phyloP scores from a whole-genome alignment of 495 filamentous ascomycete genomes.

The Neurospora africana region DNA sequence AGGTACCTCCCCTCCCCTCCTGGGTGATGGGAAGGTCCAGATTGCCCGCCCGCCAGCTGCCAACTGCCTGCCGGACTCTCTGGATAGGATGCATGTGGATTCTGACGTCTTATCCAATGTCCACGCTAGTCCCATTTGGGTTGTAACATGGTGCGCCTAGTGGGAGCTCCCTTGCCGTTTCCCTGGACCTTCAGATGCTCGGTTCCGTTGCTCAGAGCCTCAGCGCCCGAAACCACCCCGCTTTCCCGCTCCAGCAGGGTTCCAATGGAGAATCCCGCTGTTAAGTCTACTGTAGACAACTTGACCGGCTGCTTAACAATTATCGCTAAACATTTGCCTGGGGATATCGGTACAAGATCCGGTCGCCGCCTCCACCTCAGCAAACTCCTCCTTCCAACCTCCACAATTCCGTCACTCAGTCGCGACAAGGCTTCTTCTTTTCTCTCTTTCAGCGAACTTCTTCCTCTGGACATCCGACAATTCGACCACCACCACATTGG shows the following conservation, averaged over 20 bases:
- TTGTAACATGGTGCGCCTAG: neutral
- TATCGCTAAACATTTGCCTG: neutral
- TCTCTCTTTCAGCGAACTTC: neutral
- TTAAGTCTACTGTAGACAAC: neutral
- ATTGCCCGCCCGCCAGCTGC: neutral
- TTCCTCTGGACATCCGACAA: neutral
- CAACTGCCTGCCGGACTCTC: neutral
- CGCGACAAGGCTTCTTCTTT: slow-evolving; percentile 2
- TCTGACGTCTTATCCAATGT: neutral
- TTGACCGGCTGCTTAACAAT: neutral
- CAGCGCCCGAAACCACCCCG: neutral
- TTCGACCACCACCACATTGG: neutral
- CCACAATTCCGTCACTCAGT: slow-evolving; percentile 17
- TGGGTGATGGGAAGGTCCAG: neutral
- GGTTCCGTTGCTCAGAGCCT: neutral
- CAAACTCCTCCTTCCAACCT: slow-evolving; percentile 24
- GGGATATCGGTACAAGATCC: neutral
- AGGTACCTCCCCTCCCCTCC: slow-evolving; percentile 15
- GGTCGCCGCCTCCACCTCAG: slow-evolving; percentile 8
- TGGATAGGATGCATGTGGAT: neutral
- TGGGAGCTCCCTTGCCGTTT: neutral
- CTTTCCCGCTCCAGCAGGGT: neutral
- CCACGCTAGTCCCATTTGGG: neutral
- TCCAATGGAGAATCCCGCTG: neutral
- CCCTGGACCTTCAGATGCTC: neutral